Evolutionary conservation across 75 land plant species (phyloP).

Genomic region (Larix kaempferi): DNA sequence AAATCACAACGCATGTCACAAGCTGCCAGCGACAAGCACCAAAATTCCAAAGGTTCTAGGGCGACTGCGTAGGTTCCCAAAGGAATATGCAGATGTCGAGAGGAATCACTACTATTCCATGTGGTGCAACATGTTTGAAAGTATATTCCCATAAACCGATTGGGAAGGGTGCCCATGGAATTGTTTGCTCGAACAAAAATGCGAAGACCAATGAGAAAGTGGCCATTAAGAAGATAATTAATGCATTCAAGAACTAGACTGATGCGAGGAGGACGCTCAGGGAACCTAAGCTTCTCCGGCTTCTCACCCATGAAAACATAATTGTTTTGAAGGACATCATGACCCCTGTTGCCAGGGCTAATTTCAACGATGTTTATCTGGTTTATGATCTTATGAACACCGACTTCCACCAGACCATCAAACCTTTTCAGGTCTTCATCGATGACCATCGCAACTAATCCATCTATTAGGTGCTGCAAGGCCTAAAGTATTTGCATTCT

Average conservation of each 20-base stretch:
- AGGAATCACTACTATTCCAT: too few species aligned
- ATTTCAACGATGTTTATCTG: constrained; percentile 48
- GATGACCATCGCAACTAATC: constrained; percentile 73
- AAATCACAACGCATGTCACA: too few species aligned
- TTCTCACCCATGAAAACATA: constrained; percentile 64
- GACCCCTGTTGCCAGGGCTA: constrained; percentile 47
- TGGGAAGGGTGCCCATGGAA: too few species aligned
- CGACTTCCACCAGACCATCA: constrained; percentile 57
- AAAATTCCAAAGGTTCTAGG: too few species aligned
- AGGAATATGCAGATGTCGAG: too few species aligned
- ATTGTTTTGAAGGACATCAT: constrained; percentile 77
- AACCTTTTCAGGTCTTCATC: constrained; percentile 60
- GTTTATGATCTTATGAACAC: constrained; percentile 72
- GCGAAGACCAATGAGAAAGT: constrained; percentile 62
- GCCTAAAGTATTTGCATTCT: too few species aligned
- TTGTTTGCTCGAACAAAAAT: too few species aligned
- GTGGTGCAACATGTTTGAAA: too few species aligned
- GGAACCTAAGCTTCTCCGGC: constrained; percentile 64
- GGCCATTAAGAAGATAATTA: constrained; percentile 75
- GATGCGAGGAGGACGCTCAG: constrained; percentile 77
- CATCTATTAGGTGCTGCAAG: constrained; percentile 68
- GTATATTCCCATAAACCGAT: too few species aligned
- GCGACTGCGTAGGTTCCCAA: too few species aligned
- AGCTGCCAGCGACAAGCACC: too few species aligned
- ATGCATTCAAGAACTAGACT: constrained; percentile 64